A percentile compares a stretch with the other conserved stretches of the same genome.
These are phyloP conservation scores for Candida andamanensis DNA, from an alignment of 805 yeast genomes.

Conservation along the genomic window DNA sequence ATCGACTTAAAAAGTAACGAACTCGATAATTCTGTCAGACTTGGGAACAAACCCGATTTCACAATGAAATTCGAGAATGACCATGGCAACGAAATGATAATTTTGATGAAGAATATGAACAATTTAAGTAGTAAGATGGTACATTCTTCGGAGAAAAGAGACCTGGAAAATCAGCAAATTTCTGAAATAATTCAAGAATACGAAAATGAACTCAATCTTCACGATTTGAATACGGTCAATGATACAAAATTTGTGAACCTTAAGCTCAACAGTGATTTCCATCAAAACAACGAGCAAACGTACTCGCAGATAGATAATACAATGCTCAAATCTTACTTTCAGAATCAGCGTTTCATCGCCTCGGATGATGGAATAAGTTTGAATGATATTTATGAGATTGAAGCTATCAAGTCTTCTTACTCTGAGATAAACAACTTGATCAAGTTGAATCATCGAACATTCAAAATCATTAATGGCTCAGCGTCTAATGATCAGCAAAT, in stretches of 20 bases:
- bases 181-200: slow-evolving; percentile 13
- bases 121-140: slow-evolving; percentile 80
- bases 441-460: slow-evolving; percentile 32
- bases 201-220: slow-evolving; percentile 28
- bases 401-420: slow-evolving; percentile 29
- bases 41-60: slow-evolving; percentile 81
- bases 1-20: slow-evolving; percentile 78
- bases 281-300: slow-evolving; percentile 1
- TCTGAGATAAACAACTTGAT: slow-evolving; percentile 25
- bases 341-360: slow-evolving; percentile 7
- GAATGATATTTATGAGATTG: slow-evolving; percentile 24
- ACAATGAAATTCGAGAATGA: slow-evolving; percentile 60
- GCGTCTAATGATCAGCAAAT: slow-evolving; percentile 1
- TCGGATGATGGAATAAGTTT: slow-evolving; percentile 12
- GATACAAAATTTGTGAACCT: slow-evolving; percentile 28
- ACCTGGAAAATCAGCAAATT: not conserved
- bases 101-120: slow-evolving; percentile 84
- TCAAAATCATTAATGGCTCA: slow-evolving; percentile 13
- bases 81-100: slow-evolving; percentile 50
- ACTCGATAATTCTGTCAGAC: slow-evolving; percentile 68
- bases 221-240: slow-evolving; percentile 33
- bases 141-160: slow-evolving; percentile 5
- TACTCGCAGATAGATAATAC: not conserved
- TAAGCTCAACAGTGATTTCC: slow-evolving; percentile 21
- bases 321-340: slow-evolving; percentile 1